Evolutionary conservation across 2,329 filamentous ascomycete genomes (phyloP), one percentile per base, ranked within the genome.

Genomic region (Grosmannia penicillata): DNA sequence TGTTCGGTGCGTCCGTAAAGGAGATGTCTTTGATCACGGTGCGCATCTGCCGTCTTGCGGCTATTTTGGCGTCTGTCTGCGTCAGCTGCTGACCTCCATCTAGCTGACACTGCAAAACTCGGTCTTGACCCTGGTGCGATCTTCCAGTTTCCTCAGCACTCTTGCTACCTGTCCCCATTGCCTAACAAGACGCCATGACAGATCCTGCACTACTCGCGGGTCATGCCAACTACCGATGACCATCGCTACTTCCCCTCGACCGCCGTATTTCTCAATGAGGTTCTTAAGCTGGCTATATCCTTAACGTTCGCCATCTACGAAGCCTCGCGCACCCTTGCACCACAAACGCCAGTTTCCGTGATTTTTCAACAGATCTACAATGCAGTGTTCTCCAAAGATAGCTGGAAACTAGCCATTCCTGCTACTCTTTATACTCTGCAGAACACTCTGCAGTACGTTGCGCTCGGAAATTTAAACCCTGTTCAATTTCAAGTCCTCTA

Each of bases 221-320:
- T 93, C 43, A 95, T 95, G 87, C 82, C 86, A n/a, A 70, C 78
- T 9, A 67, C 72, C 9, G 77, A 79, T 54, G 83, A 85, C 48
- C 83, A 87, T 53, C 79, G 87, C 55, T 96, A 95, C 59, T 84
- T 91, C 50, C 79, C 89, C 28, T 95, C 87, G 30, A 96, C 91
- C 9, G 87, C 89, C 31, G 84, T 98, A 39, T 84, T 96, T 55
- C 68, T 96, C 45, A 91, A 87, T 57, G 91, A 98, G 60, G 71
- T 94, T 33, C 72, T 95, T 50, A 96, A 96, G 60, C 71, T 96
- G 25, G 73, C 78, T 27, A 75, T 96, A 39, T 93, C 83, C 49
- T 65, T 95, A 30, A 85, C 82, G 6, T 79, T 95, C 56, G 82
- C 85, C 33, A 70, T 95, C 36, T 85, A 93, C 64, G 87, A 95